phyloP scores from a whole-genome alignment of 1,284 basidiomycete genomes.

The Golubevia pallescens region DNA sequence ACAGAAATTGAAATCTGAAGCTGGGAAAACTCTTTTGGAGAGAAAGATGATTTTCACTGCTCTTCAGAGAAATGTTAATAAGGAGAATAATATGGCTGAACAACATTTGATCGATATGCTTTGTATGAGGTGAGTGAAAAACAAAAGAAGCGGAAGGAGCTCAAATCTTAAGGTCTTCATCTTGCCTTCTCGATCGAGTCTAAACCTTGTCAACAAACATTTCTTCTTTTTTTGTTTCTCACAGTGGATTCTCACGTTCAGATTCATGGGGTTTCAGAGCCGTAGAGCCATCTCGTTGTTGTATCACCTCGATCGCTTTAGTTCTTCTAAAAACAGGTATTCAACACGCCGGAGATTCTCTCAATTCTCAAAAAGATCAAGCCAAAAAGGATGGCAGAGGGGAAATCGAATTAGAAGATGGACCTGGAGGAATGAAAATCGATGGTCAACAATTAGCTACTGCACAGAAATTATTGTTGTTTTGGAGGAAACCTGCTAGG shows the following conservation, averaged over 20 bases:
- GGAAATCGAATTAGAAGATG: slow-evolving; percentile 21
- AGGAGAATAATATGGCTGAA: slow-evolving; percentile 98
- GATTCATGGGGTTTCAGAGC: slow-evolving; percentile 98
- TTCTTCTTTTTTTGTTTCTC: not conserved
- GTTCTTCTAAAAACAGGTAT: slow-evolving; percentile 98
- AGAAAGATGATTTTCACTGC: slow-evolving; percentile 95
- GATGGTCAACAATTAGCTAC: slow-evolving; percentile 94
- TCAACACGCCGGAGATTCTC: slow-evolving; percentile 73
- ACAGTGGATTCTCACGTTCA: slow-evolving; percentile 90
- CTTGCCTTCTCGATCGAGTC: not conserved
- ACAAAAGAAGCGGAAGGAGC: not conserved
- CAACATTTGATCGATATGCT: slow-evolving; percentile 99
- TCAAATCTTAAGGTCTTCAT: not conserved
- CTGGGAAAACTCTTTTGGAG: slow-evolving; percentile 84
- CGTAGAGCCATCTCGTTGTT: slow-evolving; percentile 90
- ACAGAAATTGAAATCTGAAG: slow-evolving; percentile 41
- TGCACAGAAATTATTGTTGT: slow-evolving; percentile 93
- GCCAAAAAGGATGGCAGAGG: slow-evolving; percentile 9
- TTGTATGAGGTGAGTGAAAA: slow-evolving; percentile 94
- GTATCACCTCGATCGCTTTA: slow-evolving; percentile 96
- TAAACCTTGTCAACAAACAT: too few species aligned
- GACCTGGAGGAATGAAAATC: slow-evolving; percentile 71
- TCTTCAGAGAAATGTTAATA: slow-evolving; percentile 96
- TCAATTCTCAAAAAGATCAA: slow-evolving; percentile 11
- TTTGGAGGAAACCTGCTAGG: slow-evolving; percentile 98